Evolutionary conservation across 23 red algal species (phyloP), one percentile per base, ranked within the genome.

Genomic region (Porphyridium purpureum): DNA sequence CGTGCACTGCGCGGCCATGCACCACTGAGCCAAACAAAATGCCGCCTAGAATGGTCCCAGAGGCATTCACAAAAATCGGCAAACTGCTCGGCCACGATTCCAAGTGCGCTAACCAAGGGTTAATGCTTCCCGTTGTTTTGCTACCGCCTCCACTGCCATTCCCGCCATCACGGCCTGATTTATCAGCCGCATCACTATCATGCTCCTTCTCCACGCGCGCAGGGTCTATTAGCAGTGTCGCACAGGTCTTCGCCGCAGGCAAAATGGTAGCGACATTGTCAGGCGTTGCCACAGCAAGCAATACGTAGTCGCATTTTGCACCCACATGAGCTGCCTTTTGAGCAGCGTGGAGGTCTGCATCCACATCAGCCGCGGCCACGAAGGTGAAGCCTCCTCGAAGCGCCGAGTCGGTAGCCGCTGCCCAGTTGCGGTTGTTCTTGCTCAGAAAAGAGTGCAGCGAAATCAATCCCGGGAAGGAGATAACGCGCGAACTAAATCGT

Each of bases 21-120:
- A 95, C 70, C 6, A 95, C 70, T 8, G 79, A 57, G 5, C 78
- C 88, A 65, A 95, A 84, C 8, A 95, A 57, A 17, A 95, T 50
- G 6, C 66, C 75, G 4, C 78, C 68, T 11, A 95, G 64, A 2
- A 64, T 58, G 21, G 51, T 38, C 14, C 88, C 79, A 24, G 47
- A 38, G 28, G 78, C 73, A 30, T 63, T 35, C 9, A 86, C 27
- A 14, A 85, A 7, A 26, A 95, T 41, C 0, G 88, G 88, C 30
- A 70, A 52, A 17, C 54, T 29, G 7, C 21, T 27, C 34, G 88
- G 88, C 88, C 88, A 95, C 2, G 50, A 31, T 15, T 84, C 62
- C 21, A 95, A 33, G 50, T 95, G 88, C 6, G 64, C 54, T 66
- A 77, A 66, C 88, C 88, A 95, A 24, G 53, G 59, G 25, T 3